These are phyloP conservation scores for Penicillium arizonense DNA, from an alignment of 495 filamentous ascomycete species.

Conservation along the genomic window DNA sequence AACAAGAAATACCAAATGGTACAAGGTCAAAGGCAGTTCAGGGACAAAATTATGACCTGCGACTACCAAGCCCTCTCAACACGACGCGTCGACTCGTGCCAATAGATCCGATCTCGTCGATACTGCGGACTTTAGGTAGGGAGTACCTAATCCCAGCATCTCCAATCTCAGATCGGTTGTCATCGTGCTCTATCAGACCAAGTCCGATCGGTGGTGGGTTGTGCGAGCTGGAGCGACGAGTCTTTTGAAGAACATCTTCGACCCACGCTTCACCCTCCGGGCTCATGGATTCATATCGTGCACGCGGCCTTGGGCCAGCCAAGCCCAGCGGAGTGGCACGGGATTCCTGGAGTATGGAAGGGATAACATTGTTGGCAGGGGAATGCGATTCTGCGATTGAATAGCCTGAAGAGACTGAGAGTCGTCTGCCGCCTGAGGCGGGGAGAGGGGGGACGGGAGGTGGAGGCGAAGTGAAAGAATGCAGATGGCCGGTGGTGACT, in stretches of 20 bases:
- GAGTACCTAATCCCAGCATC: constrained; percentile 5
- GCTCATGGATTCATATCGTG: constrained; percentile 43
- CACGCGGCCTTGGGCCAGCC: constrained; percentile 47
- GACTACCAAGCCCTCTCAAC: constrained; percentile 35
- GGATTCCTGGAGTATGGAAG: constrained; percentile 10
- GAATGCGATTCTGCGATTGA: constrained; percentile 31
- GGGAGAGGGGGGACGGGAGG: constrained; percentile 21
- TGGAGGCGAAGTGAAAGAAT: constrained; percentile 32
- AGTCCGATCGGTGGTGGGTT: constrained; percentile 20
- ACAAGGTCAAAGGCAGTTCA: neutral
- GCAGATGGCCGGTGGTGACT: constrained; percentile 27
- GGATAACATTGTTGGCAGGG: constrained; percentile 15
- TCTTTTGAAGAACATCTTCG: constrained; percentile 43
- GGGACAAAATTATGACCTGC: constrained; percentile 9
- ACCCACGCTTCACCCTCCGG: constrained; percentile 55
- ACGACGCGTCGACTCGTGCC: constrained; percentile 39
- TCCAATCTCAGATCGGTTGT: constrained; percentile 3
- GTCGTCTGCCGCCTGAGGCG: constrained; percentile 25
- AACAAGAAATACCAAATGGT: neutral
- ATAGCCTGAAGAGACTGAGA: constrained; percentile 39
- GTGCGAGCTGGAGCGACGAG: constrained; percentile 37
- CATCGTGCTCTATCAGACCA: constrained; percentile 5
- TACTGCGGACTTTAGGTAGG: constrained; percentile 38
- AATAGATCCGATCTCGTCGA: constrained; percentile 39
- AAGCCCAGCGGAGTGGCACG: constrained; percentile 43